Evolutionary conservation across 129 eudicot species (phyloP).

Genomic region (Saposhnikovia divaricata): DNA sequence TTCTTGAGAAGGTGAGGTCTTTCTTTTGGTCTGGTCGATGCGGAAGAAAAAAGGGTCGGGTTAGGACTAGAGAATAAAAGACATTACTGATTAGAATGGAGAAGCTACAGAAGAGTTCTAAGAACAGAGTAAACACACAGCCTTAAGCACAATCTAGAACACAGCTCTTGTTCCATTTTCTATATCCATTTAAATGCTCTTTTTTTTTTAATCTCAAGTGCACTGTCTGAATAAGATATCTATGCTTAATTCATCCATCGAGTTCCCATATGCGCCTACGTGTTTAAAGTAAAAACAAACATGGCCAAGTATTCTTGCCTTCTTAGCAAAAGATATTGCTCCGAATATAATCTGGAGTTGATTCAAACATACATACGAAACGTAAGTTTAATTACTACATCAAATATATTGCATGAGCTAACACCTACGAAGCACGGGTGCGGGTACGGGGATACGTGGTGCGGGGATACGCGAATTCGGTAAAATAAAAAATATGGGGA

Average conservation of each 20-base stretch:
- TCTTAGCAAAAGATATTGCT: background rate
- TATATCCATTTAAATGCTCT: background rate
- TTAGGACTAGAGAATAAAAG: background rate
- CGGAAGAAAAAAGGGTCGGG: background rate
- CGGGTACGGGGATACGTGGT: too few relatives aligned
- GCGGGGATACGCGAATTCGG: too few relatives aligned
- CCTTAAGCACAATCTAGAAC: background rate
- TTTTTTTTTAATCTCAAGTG: background rate
- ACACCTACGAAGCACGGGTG: too few relatives aligned
- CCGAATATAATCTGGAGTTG: background rate
- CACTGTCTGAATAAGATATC: background rate
- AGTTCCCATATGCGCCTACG: background rate
- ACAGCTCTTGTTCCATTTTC: background rate
- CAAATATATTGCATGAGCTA: background rate
- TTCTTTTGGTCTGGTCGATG: background rate
- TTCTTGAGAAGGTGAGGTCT: background rate
- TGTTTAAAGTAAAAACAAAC: background rate
- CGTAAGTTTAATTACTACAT: background rate
- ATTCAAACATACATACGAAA: background rate
- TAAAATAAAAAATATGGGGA: too few relatives aligned
- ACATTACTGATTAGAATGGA: background rate
- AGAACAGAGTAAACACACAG: background rate
- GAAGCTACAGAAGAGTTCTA: background rate
- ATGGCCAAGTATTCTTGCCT: background rate
- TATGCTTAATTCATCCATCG: background rate